These are phyloP conservation scores for Vigna radiata DNA, from an alignment of 306 rosid species.

Conservation along the genomic window DNA sequence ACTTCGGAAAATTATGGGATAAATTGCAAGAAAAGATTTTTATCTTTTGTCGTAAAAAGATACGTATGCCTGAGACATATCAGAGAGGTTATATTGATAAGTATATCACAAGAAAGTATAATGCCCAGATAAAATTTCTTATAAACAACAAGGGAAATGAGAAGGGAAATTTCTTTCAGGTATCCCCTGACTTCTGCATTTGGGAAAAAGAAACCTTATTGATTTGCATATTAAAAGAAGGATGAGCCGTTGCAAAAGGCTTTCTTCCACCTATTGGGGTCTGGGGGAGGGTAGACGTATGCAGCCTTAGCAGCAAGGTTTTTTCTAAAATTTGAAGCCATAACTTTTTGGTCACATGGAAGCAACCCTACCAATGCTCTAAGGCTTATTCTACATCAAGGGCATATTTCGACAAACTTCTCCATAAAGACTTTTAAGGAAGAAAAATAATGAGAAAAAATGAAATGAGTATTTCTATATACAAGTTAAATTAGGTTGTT, in stretches of 20 bases:
- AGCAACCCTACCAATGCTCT: neutral
- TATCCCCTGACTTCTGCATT: neutral
- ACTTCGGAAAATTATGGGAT: neutral
- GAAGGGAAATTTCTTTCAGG: neutral
- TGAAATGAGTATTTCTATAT: too few relatives aligned
- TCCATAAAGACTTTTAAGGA: too few relatives aligned
- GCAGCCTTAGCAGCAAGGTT: neutral
- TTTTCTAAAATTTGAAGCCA: neutral
- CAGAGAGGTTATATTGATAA: neutral
- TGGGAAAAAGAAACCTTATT: neutral
- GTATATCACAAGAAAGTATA: neutral
- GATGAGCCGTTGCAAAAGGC: neutral
- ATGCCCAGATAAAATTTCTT: neutral
- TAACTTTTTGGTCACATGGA: neutral
- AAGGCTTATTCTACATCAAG: neutral
- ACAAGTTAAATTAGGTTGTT: too few relatives aligned
- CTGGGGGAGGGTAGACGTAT: neutral
- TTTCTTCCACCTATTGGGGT: neutral
- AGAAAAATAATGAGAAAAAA: too few relatives aligned
- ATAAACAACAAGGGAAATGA: neutral
- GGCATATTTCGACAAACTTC: too few relatives aligned
- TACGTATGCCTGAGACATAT: neutral
- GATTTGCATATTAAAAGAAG: neutral
- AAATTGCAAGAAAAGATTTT: constrained; percentile 1
- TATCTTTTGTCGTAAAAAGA: neutral